These are phyloP conservation scores for Rosa hybrid DNA, from an alignment of 331 rosid species.

Conservation along the genomic window DNA sequence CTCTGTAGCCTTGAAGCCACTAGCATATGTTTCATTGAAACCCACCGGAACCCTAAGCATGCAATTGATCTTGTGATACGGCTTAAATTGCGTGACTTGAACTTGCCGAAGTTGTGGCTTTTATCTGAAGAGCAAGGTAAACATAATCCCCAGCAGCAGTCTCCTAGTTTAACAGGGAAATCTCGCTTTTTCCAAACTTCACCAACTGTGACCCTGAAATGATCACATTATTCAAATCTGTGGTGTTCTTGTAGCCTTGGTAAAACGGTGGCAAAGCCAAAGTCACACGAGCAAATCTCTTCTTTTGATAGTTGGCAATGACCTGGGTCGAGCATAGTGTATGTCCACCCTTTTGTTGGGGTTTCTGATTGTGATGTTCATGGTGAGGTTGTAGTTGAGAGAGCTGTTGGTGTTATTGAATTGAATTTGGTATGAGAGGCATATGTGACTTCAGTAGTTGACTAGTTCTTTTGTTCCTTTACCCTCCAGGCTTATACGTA, in stretches of 20 bases:
- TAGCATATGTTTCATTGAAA: too few species aligned
- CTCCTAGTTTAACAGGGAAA: conserved; percentile 22
- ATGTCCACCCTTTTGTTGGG: too few species aligned
- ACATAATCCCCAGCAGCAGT: conserved; percentile 6
- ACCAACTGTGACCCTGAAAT: conserved; percentile 2
- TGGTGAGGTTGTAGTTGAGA: too few species aligned
- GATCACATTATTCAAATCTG: not conserved
- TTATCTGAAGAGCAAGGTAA: conserved; percentile 18
- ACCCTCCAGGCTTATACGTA: not conserved
- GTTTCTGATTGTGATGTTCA: too few species aligned
- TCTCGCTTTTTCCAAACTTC: not conserved
- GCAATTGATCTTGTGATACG: not conserved
- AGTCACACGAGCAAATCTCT: conserved; percentile 5
- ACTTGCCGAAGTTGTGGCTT: conserved; percentile 9
- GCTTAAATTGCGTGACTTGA: conserved; percentile 11
- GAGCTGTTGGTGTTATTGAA: too few species aligned
- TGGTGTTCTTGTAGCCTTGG: not conserved
- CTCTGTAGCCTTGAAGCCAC: too few species aligned
- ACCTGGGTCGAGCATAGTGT: too few species aligned
- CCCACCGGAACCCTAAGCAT: too few species aligned
- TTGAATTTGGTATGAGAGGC: too few species aligned
- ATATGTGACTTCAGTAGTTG: too few species aligned
- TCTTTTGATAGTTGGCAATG: not conserved
- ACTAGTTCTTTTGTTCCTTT: too few species aligned
- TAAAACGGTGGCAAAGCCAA: not conserved